Conservation (phyloP, 1,284 basidiomycete species). For the Cryptococcus amylolentus region DNA sequence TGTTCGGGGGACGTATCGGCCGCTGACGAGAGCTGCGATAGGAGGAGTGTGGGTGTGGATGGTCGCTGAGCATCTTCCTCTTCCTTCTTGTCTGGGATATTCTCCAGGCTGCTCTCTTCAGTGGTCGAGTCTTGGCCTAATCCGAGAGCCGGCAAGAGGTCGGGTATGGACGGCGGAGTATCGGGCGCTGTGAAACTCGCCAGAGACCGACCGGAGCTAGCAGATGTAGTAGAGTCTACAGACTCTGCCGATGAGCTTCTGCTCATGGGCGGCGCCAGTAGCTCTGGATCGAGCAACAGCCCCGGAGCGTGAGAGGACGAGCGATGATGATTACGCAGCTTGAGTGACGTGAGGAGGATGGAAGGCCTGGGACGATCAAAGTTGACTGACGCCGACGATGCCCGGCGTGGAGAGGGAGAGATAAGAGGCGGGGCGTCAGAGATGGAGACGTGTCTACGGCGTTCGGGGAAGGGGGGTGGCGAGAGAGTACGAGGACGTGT, state of each 20-base stretch:
- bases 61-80: constrained; percentile 5
- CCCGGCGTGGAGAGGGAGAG: background rate
- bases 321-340: background rate
- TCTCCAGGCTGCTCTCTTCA: too few relatives aligned
- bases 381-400: background rate
- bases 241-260: background rate
- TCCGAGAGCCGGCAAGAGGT: background rate
- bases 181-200: constrained; percentile 6
- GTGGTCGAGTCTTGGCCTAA: background rate
- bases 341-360: background rate
- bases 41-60: constrained; percentile 6
- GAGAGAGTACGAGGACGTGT: background rate
- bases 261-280: background rate
- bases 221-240: background rate
- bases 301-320: background rate
- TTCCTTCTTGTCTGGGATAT: too few relatives aligned
- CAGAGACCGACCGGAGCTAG: constrained; percentile 6
- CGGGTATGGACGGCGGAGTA: background rate
- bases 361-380: background rate
- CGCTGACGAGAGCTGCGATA: constrained; percentile 6
- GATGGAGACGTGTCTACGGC: constrained; percentile 1
- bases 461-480: background rate
- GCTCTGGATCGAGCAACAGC: background rate
- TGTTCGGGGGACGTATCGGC: constrained; percentile 3
- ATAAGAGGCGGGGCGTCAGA: too few relatives aligned